phyloP scores from a whole-genome alignment of 2,329 filamentous ascomycete species.

The Diaporthe ampelina region DNA sequence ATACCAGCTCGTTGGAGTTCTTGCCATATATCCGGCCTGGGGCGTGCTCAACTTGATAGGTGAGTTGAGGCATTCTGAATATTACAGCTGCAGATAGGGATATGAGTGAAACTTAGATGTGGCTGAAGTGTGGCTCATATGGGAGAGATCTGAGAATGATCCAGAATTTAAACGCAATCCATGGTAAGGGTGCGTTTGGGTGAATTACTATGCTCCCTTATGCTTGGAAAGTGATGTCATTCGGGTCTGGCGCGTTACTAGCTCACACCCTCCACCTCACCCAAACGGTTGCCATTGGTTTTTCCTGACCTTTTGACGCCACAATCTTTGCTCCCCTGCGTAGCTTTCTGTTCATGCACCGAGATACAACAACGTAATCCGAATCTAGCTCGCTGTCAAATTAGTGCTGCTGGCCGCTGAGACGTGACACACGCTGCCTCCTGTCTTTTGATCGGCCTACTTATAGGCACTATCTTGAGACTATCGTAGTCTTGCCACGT shows the following conservation, averaged over 20 bases:
- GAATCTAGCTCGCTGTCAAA: too few species aligned
- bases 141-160: background rate
- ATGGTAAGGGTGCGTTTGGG: too few species aligned
- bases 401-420: too few species aligned
- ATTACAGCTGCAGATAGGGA: background rate
- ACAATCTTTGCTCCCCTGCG: background rate
- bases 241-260: background rate
- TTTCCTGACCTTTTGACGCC: background rate
- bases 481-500: too few species aligned
- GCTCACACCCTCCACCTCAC: constrained; percentile 18
- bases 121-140: constrained; percentile 15
- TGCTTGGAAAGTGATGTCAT: constrained; percentile 33
- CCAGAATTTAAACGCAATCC: background rate
- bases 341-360: background rate
- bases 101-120: background rate
- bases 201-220: too few species aligned
- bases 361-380: too few species aligned
- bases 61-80: constrained; percentile 35
- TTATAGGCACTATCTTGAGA: too few species aligned
- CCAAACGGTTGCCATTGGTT: background rate
- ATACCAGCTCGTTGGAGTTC: constrained; percentile 41
- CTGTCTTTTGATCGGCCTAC: too few species aligned
- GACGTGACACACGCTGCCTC: too few species aligned
- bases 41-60: constrained; percentile 36
- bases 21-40: constrained; percentile 40